A percentile compares a stretch with the other conserved stretches of the same genome.
These are phyloP conservation scores for Populus tomentosa DNA, from an alignment of 441 rosid species.

Conservation along the genomic window DNA sequence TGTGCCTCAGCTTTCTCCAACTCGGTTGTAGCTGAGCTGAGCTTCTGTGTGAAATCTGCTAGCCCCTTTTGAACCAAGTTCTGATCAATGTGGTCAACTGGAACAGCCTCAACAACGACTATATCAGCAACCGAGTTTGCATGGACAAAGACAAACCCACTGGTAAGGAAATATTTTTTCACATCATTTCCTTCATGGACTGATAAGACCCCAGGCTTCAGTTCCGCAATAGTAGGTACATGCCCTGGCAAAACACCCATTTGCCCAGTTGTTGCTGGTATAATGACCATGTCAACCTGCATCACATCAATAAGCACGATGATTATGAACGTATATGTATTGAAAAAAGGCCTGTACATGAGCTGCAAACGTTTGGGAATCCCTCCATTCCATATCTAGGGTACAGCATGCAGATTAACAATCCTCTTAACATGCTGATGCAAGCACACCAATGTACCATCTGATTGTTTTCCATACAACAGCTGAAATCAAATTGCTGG, in stretches of 20 bases:
- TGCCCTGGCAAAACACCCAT: slow-evolving; percentile 94
- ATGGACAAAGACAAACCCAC: slow-evolving; percentile 83
- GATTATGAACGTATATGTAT: neutral
- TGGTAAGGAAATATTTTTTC: slow-evolving; percentile 68
- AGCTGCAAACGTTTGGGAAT: too few species aligned
- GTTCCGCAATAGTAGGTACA: slow-evolving; percentile 83
- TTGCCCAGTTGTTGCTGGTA: slow-evolving; percentile 91
- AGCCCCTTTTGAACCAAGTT: slow-evolving; percentile 79
- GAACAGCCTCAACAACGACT: slow-evolving; percentile 73
- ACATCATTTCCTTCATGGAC: slow-evolving; percentile 74
- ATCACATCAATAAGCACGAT: neutral
- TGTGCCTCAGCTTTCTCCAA: slow-evolving; percentile 91
- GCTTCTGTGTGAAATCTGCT: slow-evolving; percentile 75
- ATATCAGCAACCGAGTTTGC: slow-evolving; percentile 85
- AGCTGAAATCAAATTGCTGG: neutral
- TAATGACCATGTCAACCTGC: slow-evolving; percentile 95
- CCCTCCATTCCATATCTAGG: neutral
- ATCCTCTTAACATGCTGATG: neutral
- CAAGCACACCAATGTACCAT: neutral
- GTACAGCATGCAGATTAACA: neutral
- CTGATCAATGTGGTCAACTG: slow-evolving; percentile 61
- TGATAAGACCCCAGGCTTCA: slow-evolving; percentile 75
- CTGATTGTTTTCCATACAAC: neutral
- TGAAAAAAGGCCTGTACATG: neutral
- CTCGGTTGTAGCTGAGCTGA: slow-evolving; percentile 71